A percentile compares a stretch with the other conserved stretches of the same genome.
These are phyloP conservation scores for Microbotryum violaceum DNA, from an alignment of 1,284 basidiomycete genomes.

Conservation along the genomic window DNA sequence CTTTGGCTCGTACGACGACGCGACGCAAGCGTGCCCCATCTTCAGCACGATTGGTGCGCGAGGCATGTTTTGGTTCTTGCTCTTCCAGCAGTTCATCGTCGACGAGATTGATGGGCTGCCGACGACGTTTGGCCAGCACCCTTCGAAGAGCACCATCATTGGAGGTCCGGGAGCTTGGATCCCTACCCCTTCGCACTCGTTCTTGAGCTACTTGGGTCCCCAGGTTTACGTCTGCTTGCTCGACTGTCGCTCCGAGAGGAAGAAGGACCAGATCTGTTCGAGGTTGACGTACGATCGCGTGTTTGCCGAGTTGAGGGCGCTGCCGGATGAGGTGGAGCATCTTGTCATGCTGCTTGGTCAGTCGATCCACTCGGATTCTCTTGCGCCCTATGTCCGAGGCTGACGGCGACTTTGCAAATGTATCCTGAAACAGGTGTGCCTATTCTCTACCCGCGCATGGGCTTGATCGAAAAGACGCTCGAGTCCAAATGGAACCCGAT, in stretches of 20 bases:
- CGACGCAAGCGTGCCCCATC: slow-evolving; percentile 66
- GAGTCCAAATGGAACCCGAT: slow-evolving; percentile 76
- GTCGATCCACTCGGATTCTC: slow-evolving; percentile 4
- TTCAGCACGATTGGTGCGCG: slow-evolving; percentile 47
- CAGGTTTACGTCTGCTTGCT: slow-evolving; percentile 54
- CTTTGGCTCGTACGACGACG: slow-evolving; percentile 64
- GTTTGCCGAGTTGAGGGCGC: slow-evolving; percentile 47
- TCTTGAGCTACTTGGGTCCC: slow-evolving; percentile 51
- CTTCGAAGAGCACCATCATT: slow-evolving; percentile 48
- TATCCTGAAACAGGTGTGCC: slow-evolving; percentile 50
- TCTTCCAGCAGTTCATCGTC: slow-evolving; percentile 58
- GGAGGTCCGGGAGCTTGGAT: slow-evolving; percentile 69
- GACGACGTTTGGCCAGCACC: slow-evolving; percentile 45
- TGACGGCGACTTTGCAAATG: slow-evolving; percentile 21
- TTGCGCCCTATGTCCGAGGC: no score
- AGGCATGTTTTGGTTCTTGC: slow-evolving; percentile 74
- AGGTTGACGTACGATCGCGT: slow-evolving; percentile 60
- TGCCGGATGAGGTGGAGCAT: slow-evolving; percentile 66
- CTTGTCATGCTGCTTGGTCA: slow-evolving; percentile 68
- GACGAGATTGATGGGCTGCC: slow-evolving; percentile 61
- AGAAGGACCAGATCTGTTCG: slow-evolving; percentile 69
- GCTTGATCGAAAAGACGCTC: slow-evolving; percentile 62
- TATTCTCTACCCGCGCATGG: slow-evolving; percentile 82
- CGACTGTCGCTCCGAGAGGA: slow-evolving; percentile 78
- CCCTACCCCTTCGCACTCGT: slow-evolving; percentile 69